Base-by-base conservation (phyloP, 768 basidiomycete genomes). In the Pilatotrama ljubarskyi region DNA sequence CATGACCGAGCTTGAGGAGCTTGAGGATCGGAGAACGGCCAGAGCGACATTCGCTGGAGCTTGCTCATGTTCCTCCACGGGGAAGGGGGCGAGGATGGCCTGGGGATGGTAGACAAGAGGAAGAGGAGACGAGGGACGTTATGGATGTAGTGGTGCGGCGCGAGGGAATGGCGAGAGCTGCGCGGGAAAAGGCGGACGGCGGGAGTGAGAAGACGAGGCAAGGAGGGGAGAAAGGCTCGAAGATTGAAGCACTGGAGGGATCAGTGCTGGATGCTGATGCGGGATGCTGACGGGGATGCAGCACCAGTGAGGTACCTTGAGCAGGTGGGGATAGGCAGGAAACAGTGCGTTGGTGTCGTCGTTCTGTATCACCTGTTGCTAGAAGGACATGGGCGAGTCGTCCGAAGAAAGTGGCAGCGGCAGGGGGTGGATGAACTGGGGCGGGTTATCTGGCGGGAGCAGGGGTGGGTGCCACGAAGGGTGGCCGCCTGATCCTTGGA, bases 401-500 rank as follows among this genome's bases (percentile, higher is more conserved):
- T 84, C 84, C 5, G 74, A 20, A 32, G 66, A 29, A 37, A 66
- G 57, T 0, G 83, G 82, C 2, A 87, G 77, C 87, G 88, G 86
- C 2, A 86, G 86, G 9, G 89, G 88, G 61, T 91, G 89, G 62
- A 86, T 78, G 40, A 84, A 70, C 18, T 80, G 77, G 1, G 83
- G 82, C 3, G 85, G 84, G 55, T 79, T 43, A 49, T 66, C 81
- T 62, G 84, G 82, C 4, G 82, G 76, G 64, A 88, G 78, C 81
- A 88, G 87, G 8, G 89, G 86, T 2, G 90, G 88, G 72, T 92
- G 90, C 88, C 89, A 91, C 67, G 88, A 87, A 8, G 86, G 61
- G 29, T 74, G 82, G 59, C 61, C 64, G 62, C n/a, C n/a, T n/a
- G 82, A 82, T 6, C 82, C 84, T 15, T 84, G 76, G 26, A 85